Evolutionary conservation across 805 yeast genomes (phyloP).

Genomic region (Metschnikowia baotianmanensis): DNA sequence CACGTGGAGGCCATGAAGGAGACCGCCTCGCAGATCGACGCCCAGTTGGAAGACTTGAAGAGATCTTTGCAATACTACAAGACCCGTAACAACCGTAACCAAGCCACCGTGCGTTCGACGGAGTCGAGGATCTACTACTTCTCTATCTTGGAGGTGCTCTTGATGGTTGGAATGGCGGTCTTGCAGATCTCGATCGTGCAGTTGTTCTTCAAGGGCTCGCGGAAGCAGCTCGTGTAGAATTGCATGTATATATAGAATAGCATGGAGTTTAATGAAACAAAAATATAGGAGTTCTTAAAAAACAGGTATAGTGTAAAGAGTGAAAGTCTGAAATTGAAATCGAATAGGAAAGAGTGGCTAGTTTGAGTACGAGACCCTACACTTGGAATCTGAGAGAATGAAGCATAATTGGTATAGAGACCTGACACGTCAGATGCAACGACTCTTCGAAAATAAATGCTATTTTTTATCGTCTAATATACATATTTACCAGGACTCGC

Average conservation of each 20-base stretch:
- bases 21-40: slow-evolving; percentile 57
- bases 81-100: slow-evolving; percentile 88
- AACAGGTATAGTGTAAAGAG: too few species aligned
- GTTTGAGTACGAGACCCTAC: too few species aligned
- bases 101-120: slow-evolving; percentile 80
- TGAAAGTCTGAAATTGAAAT: too few species aligned
- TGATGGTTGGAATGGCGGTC: slow-evolving; percentile 73
- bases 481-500: slow-evolving; percentile 6
- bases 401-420: too few species aligned
- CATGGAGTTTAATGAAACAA: neutral
- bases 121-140: slow-evolving; percentile 76
- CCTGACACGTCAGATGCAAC: too few species aligned
- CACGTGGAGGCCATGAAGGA: slow-evolving; percentile 51
- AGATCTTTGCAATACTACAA: slow-evolving; percentile 75
- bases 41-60: slow-evolving; percentile 54
- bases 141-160: slow-evolving; percentile 64
- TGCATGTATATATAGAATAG: neutral
- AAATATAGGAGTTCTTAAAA: too few species aligned
- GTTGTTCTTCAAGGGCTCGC: slow-evolving; percentile 66
- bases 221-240: slow-evolving; percentile 59
- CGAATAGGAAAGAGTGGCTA: too few species aligned
- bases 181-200: slow-evolving; percentile 69
- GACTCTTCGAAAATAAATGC: too few species aligned
- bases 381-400: too few species aligned
- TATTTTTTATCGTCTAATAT: slow-evolving; percentile 6